phyloP scores from a whole-genome alignment of 1,139 yeast species.

The Pichia sp. region DNA sequence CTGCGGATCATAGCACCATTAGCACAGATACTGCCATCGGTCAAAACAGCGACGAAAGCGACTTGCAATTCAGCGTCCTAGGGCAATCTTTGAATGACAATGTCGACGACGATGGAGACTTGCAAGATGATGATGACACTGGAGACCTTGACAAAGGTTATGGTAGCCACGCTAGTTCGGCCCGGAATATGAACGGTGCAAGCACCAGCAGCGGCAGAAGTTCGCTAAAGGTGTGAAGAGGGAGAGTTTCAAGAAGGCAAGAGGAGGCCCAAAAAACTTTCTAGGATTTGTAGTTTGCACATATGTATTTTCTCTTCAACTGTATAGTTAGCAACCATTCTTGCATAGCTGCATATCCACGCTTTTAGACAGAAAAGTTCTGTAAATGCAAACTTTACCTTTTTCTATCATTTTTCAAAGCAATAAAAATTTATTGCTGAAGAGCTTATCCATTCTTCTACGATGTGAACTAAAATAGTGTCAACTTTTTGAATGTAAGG shows the following conservation, averaged over 20 bases:
- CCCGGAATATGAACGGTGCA: neutral
- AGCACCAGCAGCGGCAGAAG: constrained; percentile 4
- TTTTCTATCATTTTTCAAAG: too few relatives aligned
- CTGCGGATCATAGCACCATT: neutral
- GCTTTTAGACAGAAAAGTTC: too few relatives aligned
- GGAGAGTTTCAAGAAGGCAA: neutral
- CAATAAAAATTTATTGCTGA: too few relatives aligned
- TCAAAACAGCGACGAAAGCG: constrained; percentile 1
- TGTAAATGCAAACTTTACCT: too few relatives aligned
- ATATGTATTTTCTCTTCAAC: neutral
- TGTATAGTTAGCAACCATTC: neutral
- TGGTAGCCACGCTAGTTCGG: neutral
- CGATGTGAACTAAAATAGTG: too few relatives aligned
- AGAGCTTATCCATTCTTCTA: too few relatives aligned
- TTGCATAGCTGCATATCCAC: too few relatives aligned
- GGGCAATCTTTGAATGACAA: neutral
- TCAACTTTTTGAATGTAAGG: too few relatives aligned
- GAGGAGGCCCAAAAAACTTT: too few relatives aligned
- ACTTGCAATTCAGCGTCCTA: constrained; percentile 1
- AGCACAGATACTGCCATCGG: neutral
- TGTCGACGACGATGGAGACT: constrained; percentile 7
- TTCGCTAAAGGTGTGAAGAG: neutral
- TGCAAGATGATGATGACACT: neutral
- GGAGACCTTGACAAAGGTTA: constrained; percentile 1
- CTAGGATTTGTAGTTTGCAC: neutral